Evolutionary conservation across 2,329 filamentous ascomycete genomes (phyloP).

Genomic region (Catunica adiposa): DNA sequence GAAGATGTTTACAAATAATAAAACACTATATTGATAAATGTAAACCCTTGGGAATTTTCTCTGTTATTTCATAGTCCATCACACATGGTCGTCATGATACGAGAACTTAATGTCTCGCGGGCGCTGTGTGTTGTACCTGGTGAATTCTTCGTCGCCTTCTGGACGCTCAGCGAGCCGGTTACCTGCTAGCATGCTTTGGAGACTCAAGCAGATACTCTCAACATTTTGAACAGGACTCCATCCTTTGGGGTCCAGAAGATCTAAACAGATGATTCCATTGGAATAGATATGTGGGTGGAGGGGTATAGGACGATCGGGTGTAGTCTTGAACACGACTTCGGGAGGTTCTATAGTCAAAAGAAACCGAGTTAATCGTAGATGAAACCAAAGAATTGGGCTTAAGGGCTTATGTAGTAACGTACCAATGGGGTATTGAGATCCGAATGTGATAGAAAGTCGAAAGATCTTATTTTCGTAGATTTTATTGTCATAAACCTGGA

Average conservation of each 20-base stretch:
- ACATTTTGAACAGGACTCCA: conserved; percentile 97
- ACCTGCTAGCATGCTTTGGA: conserved; percentile 95
- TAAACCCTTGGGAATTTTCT: too few species aligned
- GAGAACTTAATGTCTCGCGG: conserved; percentile 84
- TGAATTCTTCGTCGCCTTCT: conserved; percentile 79
- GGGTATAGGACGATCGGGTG: conserved; percentile 48
- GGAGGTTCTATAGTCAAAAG: conserved; percentile 54
- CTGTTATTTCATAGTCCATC: too few species aligned
- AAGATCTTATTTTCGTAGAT: conserved; percentile 68
- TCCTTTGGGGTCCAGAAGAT: conserved; percentile 70
- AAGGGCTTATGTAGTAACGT: conserved; percentile 18
- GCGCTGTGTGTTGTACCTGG: conserved; percentile 58
- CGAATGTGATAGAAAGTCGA: conserved; percentile 76
- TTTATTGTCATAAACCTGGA: conserved; percentile 74
- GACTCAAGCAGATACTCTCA: conserved; percentile 89
- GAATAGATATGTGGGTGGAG: conserved; percentile 97
- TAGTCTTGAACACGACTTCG: conserved; percentile 68
- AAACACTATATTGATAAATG: too few species aligned
- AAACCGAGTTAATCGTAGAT: not conserved
- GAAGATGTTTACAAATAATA: too few species aligned
- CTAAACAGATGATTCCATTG: conserved; percentile 96
- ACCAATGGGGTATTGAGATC: conserved; percentile 79
- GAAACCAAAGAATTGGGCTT: not conserved
- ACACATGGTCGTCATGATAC: conserved; percentile 80
- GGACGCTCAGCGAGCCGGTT: conserved; percentile 86